These are phyloP conservation scores for Coelastrella sp. DNA, from an alignment of 139 green algal genomes.

Conservation along the genomic window DNA sequence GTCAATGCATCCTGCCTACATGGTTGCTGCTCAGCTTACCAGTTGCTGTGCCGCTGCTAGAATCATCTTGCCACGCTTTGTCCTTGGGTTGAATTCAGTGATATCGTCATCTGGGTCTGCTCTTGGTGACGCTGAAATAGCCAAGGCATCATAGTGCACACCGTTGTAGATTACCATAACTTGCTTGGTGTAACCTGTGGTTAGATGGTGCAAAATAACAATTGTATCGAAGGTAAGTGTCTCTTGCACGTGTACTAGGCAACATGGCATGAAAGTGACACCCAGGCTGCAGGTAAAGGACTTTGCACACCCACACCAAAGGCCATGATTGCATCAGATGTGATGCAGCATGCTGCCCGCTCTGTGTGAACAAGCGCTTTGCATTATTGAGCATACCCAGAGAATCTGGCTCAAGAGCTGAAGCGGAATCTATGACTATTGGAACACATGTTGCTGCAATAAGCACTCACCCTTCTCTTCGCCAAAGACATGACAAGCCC, in stretches of 20 bases:
- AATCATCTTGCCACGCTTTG: constrained; percentile 64
- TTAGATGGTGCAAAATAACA: neutral
- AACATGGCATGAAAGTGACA: no score
- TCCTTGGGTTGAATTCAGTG: constrained; percentile 66
- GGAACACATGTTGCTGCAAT: neutral
- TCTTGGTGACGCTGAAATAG: constrained; percentile 41
- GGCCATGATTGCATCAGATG: no score
- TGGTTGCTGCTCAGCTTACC: constrained; percentile 41
- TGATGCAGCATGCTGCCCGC: no score
- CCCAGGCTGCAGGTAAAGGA: no score
- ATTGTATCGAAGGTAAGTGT: neutral
- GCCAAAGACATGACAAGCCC: constrained; percentile 86
- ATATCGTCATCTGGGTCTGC: constrained; percentile 46
- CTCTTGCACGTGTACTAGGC: no score
- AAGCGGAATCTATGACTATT: no score
- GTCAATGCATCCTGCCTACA: no score
- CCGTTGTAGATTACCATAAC: constrained; percentile 84
- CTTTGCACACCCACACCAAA: no score
- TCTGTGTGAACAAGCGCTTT: no score
- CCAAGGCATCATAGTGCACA: constrained; percentile 89
- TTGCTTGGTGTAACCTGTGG: constrained; percentile 58
- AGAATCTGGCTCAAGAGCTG: no score
- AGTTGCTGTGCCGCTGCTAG: constrained; percentile 63
- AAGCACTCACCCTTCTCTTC: constrained; percentile 62
- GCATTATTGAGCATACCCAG: no score